Conservation (phyloP, 2,329 filamentous ascomycete genomes). For the Diaporthe capsici region DNA sequence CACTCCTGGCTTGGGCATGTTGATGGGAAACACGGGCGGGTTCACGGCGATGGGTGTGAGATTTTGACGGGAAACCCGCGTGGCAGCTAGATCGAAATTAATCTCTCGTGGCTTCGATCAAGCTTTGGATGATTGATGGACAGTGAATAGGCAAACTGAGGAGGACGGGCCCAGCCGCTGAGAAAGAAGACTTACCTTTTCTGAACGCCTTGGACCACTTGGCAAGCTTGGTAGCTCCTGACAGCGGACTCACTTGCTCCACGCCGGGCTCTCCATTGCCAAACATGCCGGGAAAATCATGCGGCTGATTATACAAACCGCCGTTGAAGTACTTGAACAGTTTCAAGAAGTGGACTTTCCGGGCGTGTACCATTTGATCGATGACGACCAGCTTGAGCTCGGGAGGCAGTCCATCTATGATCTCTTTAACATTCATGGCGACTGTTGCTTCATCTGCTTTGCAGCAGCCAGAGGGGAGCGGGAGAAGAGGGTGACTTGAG, state of each 20-base stretch:
- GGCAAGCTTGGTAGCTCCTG: background rate
- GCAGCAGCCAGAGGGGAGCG: background rate
- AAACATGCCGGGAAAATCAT: too few species aligned
- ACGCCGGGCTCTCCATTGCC: too few species aligned
- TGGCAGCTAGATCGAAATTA: too few species aligned
- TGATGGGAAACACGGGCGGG: background rate
- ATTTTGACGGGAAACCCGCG: too few species aligned
- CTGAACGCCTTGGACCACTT: background rate
- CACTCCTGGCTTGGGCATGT: background rate
- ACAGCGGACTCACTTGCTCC: background rate
- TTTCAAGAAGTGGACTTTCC: too few species aligned
- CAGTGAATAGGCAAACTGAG: background rate
- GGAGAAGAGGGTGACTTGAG: background rate
- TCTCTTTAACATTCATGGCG: too few species aligned
- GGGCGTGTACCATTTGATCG: background rate
- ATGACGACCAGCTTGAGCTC: background rate
- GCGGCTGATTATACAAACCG: too few species aligned
- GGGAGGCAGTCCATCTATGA: too few species aligned
- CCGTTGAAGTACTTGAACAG: too few species aligned
- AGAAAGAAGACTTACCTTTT: background rate
- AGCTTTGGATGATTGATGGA: too few species aligned
- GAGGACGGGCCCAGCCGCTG: background rate
- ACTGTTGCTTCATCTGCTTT: background rate
- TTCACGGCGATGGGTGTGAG: background rate
- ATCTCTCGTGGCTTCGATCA: background rate